Evolutionary conservation across 768 basidiomycete genomes (phyloP).

Genomic region (Vararia minispora): DNA sequence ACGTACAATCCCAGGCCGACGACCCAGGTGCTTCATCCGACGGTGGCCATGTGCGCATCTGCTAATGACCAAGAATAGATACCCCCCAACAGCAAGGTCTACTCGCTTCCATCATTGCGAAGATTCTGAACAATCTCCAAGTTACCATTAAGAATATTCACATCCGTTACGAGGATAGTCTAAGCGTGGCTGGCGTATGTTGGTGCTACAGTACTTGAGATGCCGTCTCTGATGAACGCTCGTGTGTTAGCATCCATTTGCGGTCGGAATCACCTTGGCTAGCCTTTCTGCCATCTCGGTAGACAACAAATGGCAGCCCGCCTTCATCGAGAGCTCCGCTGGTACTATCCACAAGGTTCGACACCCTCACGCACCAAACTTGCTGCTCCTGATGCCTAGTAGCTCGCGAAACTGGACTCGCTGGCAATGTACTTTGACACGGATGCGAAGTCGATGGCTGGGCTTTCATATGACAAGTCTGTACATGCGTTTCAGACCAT

Average conservation of each 20-base stretch:
- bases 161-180: constrained; percentile 88
- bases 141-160: constrained; percentile 94
- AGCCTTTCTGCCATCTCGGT: constrained; percentile 86
- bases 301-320: constrained; percentile 75
- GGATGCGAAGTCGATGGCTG: constrained; percentile 72
- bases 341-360: constrained; percentile 82
- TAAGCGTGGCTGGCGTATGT: constrained; percentile 86
- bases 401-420: constrained; percentile 82
- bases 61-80: too few species aligned
- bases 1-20: constrained; percentile 50
- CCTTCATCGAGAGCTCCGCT: constrained; percentile 85
- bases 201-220: neutral
- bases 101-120: constrained; percentile 70
- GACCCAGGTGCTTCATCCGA: too few species aligned
- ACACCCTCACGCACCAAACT: neutral
- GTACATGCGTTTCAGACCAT: constrained; percentile 64
- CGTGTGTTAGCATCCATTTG: constrained; percentile 76
- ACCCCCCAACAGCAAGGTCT: constrained; percentile 70
- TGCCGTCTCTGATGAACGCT: neutral
- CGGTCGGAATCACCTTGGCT: constrained; percentile 79
- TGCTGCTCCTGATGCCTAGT: constrained; percentile 6
- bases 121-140: constrained; percentile 93
- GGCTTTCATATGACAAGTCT: constrained; percentile 50
- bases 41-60: too few species aligned
- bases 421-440: constrained; percentile 94